phyloP scores from a whole-genome alignment of 1,284 basidiomycete genomes.

The Baeospora myosura region DNA sequence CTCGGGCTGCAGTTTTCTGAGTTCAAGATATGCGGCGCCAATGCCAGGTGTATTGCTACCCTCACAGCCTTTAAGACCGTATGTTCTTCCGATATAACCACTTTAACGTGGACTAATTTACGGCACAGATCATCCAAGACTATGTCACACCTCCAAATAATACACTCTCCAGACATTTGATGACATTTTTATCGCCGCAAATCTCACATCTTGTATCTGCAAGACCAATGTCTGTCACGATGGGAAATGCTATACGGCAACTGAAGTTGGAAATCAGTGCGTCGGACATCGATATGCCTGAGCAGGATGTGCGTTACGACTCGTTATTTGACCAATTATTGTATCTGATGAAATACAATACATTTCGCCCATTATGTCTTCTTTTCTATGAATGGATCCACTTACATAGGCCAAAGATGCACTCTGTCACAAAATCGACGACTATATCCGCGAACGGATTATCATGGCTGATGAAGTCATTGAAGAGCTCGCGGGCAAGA shows the following conservation, averaged over 20 bases:
- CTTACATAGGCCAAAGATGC: constrained; percentile 73
- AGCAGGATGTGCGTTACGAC: constrained; percentile 75
- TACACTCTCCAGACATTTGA: constrained; percentile 79
- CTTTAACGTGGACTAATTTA: constrained; percentile 3
- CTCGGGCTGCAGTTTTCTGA: constrained; percentile 78
- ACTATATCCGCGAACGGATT: constrained; percentile 92
- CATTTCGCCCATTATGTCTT: constrained; percentile 2
- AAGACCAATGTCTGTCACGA: constrained; percentile 89
- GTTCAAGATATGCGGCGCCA: constrained; percentile 82
- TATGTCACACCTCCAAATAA: constrained; percentile 79
- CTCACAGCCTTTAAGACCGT: constrained; percentile 80
- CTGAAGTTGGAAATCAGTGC: constrained; percentile 94
- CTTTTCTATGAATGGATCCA: constrained; percentile 4
- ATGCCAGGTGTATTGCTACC: constrained; percentile 85
- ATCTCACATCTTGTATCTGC: constrained; percentile 85
- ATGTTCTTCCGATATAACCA: constrained; percentile 20
- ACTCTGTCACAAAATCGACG: constrained; percentile 82
- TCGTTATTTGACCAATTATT: too few relatives aligned
- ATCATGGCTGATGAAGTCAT: constrained; percentile 93
- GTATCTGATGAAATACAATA: constrained; percentile 8
- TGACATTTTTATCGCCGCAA: constrained; percentile 85
- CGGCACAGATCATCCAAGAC: constrained; percentile 73
- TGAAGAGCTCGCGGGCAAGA: constrained; percentile 79
- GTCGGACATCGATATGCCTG: constrained; percentile 85
- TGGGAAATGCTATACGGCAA: constrained; percentile 91